Evolutionary conservation across 768 basidiomycete species (phyloP), one percentile per base, ranked within the genome.

Genomic region (Kwoniella sp.): DNA sequence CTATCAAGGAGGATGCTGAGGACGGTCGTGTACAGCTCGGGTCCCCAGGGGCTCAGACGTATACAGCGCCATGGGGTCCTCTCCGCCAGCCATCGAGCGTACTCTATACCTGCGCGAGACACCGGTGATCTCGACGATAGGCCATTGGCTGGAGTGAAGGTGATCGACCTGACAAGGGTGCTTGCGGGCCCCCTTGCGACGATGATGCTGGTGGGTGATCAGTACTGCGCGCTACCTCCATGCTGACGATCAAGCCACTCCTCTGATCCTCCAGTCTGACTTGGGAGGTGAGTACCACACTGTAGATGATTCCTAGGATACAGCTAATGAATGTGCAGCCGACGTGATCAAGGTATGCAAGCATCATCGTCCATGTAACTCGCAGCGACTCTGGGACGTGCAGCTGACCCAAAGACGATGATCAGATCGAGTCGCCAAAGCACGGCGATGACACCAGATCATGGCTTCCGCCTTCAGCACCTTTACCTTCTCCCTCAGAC

Each of bases 181-280:
- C 77, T 96, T 42, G 90, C 90, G n/a, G 90, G 89, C 0, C 90
- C 90, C 27, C 86, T 85, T 1, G 83, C 86, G n/a, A 88, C 89
- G 1, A 88, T 92, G 90, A 80, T 93, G 55, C 79, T 95, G n/a
- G 90, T 85, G 6, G 59, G 66, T 50, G 20, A 34, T 43, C 17
- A 15, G 8, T n/a, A 14, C n/a, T n/a, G n/a, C n/a, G n/a, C n/a
- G n/a, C n/a, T n/a, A n/a, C n/a, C n/a, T n/a, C 12, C 5, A 22
- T 19, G 19, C 33, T 49, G 36, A 39, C 15, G n/a, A 10, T 15
- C 36, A 11, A 14, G 28, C 14, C 33, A 5, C 4, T 20, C 17
- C 20, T 6, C 29, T 27, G 20, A 19, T 36, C 25, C 11, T 10
- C 9, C 39, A 70, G 66, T 60, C 69, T 19, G 69, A 70, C 48